Evolutionary conservation across 148 eudicot species (phyloP), one percentile per base, ranked within the genome.

Genomic region (Fallopia convolvulus): DNA sequence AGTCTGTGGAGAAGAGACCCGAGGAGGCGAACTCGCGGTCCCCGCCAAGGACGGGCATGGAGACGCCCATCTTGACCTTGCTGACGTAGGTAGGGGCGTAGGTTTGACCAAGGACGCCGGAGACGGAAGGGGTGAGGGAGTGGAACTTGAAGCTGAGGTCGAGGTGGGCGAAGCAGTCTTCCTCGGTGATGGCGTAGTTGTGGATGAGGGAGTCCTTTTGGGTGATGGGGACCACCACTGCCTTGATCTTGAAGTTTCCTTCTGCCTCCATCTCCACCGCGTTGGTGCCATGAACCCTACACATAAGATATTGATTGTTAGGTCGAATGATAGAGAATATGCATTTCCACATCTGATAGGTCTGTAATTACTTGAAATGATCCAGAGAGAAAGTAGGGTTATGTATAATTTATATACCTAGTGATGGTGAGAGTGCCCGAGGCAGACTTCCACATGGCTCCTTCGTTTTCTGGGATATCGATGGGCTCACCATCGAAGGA

Each of bases 151-250:
- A 89, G 76, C 88, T 83, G 74, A 87, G 70, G 78, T 92, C 97
- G 15, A 92, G 90, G 70, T 90, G 94, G 65, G 97, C 94, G 10
- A 90, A 90, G 72, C 93, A 87, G 82, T 92, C 94, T 5, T 92
- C 90, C 8, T 85, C 82, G 30, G 79, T 83, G n/a, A 92, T 75
- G 0, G 86, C 94, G 52, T 92, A 92, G 13, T 83, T 88, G 74
- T 92, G 94, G 18, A 89, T 49, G 48, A 49, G 61, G 0, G 92
- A 88, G 0, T 92, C 97, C 50, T 83, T 81, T 40, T 80, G 78
- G 0, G 97, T 90, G 12, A 92, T 86, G 0, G 94, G 97, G 0
- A 89, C 90, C 1, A 89, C 94, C 0, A 75, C 75, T 8, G 90
- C 94, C 76, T 76, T 90, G 70, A 90, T 87, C 80, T 89, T 85